Base-by-base conservation (phyloP, 2,329 filamentous ascomycete species). In the Drechslera avenae region DNA sequence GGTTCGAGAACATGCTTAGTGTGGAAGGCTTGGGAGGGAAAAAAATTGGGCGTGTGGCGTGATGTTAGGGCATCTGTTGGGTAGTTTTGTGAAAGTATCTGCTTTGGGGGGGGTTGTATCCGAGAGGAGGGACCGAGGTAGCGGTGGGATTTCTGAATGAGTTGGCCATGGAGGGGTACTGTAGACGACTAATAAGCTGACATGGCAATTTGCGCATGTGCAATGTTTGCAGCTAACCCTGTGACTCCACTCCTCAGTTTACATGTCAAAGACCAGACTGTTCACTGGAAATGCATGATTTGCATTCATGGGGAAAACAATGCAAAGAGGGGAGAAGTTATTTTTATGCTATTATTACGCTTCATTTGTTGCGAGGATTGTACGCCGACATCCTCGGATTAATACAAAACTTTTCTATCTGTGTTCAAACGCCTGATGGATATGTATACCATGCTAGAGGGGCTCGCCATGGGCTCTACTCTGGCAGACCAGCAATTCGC, bases 391-490 rank as follows among this genome's bases (percentile, higher is more conserved):
- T 30, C 37, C 33, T 40, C 2, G 34, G 26, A 18, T 17, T 16
- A 43, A 14, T 19, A 30, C 28, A 40, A 47, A 47, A 41, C 39
- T 44, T 39, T 52, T 39, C 30, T 47, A 34, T 17, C 28, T 16
- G 39, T 31, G 31, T 28, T 19, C 16, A 40, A 47, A 54, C 40
- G 41, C 50, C 36, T 13, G 37, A 41, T 50, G 39, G 41, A 45
- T 48, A 39, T 50, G 45, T 31, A 46, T 47, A 16, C 33, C 19
- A 17, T 50, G 48, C 53, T 49, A 48, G 53, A 57, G 58, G 46
- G 50, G 53, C 58, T 46, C 51, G 26, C 21, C 4, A 18, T 23
- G 32, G 53, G 52, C 56, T 51, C 56, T 51, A 54, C 50, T 54
- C 56, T 42, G 50, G 48, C 30, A 50, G 21, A 17, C 49, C 40